Evolutionary conservation across 768 basidiomycete species (phyloP).

Genomic region (Xerocomus spinulosus): DNA sequence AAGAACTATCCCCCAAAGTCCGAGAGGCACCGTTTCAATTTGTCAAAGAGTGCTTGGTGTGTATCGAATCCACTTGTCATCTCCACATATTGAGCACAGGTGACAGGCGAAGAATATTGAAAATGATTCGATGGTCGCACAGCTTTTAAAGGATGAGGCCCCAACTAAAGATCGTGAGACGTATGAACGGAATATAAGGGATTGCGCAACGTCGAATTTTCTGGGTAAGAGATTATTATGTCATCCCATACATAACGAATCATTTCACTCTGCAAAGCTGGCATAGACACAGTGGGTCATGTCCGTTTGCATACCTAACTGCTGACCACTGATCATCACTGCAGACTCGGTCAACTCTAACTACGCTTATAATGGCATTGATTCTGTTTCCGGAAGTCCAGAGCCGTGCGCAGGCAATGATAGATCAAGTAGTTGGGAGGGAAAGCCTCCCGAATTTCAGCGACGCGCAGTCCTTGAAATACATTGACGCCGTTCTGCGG

Average conservation of each 20-base stretch:
- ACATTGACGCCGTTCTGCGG: conserved; percentile 20
- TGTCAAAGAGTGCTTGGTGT: conserved; percentile 20
- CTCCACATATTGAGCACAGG: background rate
- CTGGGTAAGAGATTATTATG: conserved; percentile 11
- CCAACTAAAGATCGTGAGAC: background rate
- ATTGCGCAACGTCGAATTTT: conserved; percentile 16
- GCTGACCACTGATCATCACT: background rate
- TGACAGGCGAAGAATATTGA: conserved; percentile 17
- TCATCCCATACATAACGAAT: background rate
- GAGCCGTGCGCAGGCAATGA: conserved; percentile 14
- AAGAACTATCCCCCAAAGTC: conserved; percentile 9
- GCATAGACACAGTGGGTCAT: conserved; percentile 12
- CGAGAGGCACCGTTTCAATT: conserved; percentile 21
- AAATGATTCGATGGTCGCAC: conserved; percentile 21
- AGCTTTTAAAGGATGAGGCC: conserved; percentile 8
- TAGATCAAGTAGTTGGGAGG: conserved; percentile 18
- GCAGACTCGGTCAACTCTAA: conserved; percentile 15
- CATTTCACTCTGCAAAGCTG: conserved; percentile 3
- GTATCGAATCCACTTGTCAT: background rate
- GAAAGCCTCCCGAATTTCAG: conserved; percentile 13
- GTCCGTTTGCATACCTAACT: background rate
- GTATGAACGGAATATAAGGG: conserved; percentile 19
- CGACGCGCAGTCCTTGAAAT: conserved; percentile 17
- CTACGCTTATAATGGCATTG: conserved; percentile 17
- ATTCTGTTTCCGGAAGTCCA: conserved; percentile 23